Conservation (phyloP, 768 basidiomycete species). For the Pleurotus tuber-regium region DNA sequence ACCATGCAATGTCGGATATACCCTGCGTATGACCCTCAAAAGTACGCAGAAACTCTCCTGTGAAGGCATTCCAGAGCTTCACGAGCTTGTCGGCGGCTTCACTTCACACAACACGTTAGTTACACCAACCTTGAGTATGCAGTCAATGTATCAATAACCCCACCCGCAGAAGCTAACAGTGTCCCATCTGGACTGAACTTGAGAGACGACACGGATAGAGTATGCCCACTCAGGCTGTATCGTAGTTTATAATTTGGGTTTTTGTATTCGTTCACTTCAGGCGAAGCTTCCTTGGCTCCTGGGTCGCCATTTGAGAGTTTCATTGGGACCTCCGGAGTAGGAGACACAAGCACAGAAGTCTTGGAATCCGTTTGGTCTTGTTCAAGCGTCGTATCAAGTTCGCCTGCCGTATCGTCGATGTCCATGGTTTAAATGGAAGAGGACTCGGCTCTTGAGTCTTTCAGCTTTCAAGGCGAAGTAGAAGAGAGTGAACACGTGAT, state of each 20-base stretch:
- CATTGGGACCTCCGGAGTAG: background rate
- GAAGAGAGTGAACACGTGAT: background rate
- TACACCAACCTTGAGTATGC: constrained; percentile 19
- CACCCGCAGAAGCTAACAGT: constrained; percentile 82
- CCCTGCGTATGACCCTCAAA: constrained; percentile 76
- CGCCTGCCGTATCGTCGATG: background rate
- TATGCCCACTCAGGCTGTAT: constrained; percentile 78
- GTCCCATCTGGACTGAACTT: constrained; percentile 88
- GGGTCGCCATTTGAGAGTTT: background rate
- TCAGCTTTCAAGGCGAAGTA: background rate
- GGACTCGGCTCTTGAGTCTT: background rate
- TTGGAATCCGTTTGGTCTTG: background rate
- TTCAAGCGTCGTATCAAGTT: background rate
- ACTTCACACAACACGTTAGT: constrained; percentile 32
- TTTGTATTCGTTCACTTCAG: background rate
- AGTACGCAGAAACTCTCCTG: constrained; percentile 72
- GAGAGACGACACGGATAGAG: constrained; percentile 75
- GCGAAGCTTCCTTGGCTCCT: background rate
- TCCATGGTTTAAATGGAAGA: background rate
- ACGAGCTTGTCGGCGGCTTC: constrained; percentile 82
- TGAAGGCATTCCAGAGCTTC: constrained; percentile 76
- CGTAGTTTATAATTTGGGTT: constrained; percentile 55
- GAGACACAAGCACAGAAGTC: background rate
- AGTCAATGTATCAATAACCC: constrained; percentile 20
- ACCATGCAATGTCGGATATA: constrained; percentile 91